Evolutionary conservation across 306 rosid genomes (phyloP).

Genomic region (Prosopis cineraria): DNA sequence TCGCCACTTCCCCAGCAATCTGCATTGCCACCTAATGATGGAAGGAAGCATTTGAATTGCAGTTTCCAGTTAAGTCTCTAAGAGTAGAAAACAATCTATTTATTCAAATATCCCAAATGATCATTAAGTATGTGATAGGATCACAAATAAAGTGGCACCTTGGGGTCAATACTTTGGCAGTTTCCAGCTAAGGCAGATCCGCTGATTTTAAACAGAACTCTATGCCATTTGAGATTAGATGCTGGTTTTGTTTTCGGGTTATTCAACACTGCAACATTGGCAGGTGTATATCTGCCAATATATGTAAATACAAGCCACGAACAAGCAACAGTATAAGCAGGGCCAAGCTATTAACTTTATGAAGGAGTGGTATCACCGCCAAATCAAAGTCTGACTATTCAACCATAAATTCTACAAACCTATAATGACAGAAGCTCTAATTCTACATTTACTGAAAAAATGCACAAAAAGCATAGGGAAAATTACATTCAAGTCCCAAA

Average conservation of each 20-base stretch:
- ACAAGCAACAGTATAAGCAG: background rate
- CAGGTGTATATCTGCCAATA: conserved; percentile 36
- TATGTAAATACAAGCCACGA: conserved; percentile 14
- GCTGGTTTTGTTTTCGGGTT: conserved; percentile 35
- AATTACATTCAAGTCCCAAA: too few relatives aligned
- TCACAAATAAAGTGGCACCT: conserved; percentile 38
- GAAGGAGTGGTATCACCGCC: background rate
- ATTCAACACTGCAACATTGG: conserved; percentile 33
- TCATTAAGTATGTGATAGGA: background rate
- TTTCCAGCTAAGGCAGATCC: conserved; percentile 55
- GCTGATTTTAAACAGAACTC: conserved; percentile 52
- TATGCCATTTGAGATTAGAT: conserved; percentile 45
- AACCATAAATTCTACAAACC: background rate
- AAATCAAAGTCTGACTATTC: background rate
- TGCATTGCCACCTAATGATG: conserved; percentile 52
- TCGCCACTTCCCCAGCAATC: conserved; percentile 54
- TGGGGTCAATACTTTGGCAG: conserved; percentile 51
- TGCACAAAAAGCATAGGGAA: conserved; percentile 3
- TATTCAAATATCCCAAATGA: conserved; percentile 27
- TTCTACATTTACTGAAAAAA: background rate
- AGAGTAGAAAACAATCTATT: conserved; percentile 27
- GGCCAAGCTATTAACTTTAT: background rate
- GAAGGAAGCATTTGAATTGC: conserved; percentile 44
- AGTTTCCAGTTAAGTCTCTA: conserved; percentile 41
- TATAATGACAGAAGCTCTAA: background rate